Evolutionary conservation across 2,329 filamentous ascomycete species (phyloP).

Genomic region (Aspergillus unguis): DNA sequence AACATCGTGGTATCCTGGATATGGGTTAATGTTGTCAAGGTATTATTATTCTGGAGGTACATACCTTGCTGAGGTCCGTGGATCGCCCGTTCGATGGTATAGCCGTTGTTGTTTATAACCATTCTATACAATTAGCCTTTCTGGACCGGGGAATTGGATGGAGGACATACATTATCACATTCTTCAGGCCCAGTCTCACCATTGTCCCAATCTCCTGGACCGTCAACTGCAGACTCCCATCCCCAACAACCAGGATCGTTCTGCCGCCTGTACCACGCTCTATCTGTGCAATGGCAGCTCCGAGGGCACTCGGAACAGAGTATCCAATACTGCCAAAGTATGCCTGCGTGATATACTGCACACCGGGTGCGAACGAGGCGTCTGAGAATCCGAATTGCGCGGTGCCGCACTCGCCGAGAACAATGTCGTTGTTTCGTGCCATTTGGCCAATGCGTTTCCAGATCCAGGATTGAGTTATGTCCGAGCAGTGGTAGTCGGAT

Average conservation of each 20-base stretch:
- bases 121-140: conserved; percentile 55
- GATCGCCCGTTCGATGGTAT: conserved; percentile 80
- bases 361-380: conserved; percentile 66
- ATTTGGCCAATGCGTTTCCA: conserved; percentile 72
- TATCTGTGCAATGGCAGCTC: conserved; percentile 67
- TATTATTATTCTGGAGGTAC: no score
- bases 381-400: conserved; percentile 81
- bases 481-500: conserved; percentile 16
- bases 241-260: conserved; percentile 79
- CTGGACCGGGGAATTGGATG: background rate
- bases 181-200: conserved; percentile 60
- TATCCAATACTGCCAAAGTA: conserved; percentile 65
- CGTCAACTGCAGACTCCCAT: conserved; percentile 79
- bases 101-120: conserved; percentile 78
- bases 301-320: conserved; percentile 57
- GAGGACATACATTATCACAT: conserved; percentile 1
- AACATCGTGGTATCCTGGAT: conserved; percentile 70
- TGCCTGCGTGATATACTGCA: conserved; percentile 71
- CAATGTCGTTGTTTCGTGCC: conserved; percentile 65
- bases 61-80: conserved; percentile 63
- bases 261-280: conserved; percentile 49
- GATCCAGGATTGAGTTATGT: conserved; percentile 52
- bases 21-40: conserved; percentile 33
- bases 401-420: conserved; percentile 81
- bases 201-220: conserved; percentile 79